Percentiles rank a stretch among this genome's conserved stretches.
phyloP scores from a whole-genome alignment of 2,329 filamentous ascomycete genomes.

The Ophiosphaerella narmari region DNA sequence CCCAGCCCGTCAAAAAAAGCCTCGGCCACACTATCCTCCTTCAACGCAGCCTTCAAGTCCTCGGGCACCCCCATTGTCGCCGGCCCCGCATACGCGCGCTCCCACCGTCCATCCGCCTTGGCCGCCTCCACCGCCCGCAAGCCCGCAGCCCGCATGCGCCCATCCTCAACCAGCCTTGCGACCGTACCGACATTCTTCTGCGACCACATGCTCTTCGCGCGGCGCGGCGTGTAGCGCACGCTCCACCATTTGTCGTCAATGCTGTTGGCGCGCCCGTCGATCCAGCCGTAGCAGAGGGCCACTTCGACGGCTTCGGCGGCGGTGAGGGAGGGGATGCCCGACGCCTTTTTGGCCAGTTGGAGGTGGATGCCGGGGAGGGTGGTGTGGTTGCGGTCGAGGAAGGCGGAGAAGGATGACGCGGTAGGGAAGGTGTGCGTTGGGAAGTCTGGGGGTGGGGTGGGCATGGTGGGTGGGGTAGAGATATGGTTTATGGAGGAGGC shows the following conservation, averaged over 20 bases:
- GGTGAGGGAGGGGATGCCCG: conserved; percentile 51
- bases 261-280: conserved; percentile 60
- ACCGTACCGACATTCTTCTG: conserved; percentile 62
- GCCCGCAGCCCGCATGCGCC: conserved; percentile 57
- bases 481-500: too few relatives aligned
- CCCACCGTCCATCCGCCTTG: conserved; percentile 63
- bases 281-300: conserved; percentile 67
- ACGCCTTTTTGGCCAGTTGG: conserved; percentile 56
- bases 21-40: conserved; percentile 41
- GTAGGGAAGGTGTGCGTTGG: conserved; percentile 11
- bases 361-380: conserved; percentile 52
- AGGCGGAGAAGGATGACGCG: conserved; percentile 11
- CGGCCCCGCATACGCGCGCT: conserved; percentile 59
- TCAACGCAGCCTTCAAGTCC: conserved; percentile 56
- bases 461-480: neutral
- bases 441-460: conserved; percentile 7
- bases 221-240: conserved; percentile 64
- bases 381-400: conserved; percentile 45
- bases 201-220: conserved; percentile 62
- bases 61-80: conserved; percentile 54
- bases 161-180: conserved; percentile 49
- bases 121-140: conserved; percentile 59
- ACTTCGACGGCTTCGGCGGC: conserved; percentile 58
- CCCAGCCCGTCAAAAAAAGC: conserved; percentile 52
- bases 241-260: conserved; percentile 56